Percentiles rank a stretch among this genome's conserved stretches.
Conservation (phyloP, 331 rosid species). For the Rhamnella rubrinervis region DNA sequence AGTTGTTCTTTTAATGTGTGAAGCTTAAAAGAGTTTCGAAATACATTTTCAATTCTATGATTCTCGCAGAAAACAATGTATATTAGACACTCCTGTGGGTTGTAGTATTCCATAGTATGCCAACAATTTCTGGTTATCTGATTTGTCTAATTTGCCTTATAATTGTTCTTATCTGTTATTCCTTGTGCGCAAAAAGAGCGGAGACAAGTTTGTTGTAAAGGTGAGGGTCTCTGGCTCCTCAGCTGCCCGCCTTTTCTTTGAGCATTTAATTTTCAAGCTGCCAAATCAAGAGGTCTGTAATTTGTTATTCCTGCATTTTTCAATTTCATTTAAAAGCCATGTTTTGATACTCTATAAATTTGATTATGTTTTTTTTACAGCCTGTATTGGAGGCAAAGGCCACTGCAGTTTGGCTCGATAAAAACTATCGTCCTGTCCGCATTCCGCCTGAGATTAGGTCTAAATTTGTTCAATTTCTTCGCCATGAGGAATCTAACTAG, state of each 20-base stretch:
- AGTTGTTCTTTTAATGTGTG: background rate
- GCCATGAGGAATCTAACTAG: slow-evolving; percentile 40
- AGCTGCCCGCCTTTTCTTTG: slow-evolving; percentile 68
- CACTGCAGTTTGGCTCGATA: slow-evolving; percentile 81
- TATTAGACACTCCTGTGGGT: too few relatives aligned
- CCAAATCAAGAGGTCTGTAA: slow-evolving; percentile 73
- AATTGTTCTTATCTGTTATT: slow-evolving; percentile 2
- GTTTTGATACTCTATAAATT: slow-evolving; percentile 20
- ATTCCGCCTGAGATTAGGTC: slow-evolving; percentile 68
- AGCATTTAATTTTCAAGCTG: slow-evolving; percentile 71
- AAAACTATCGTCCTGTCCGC: slow-evolving; percentile 65
- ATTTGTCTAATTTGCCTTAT: too few relatives aligned
- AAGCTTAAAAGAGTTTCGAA: background rate
- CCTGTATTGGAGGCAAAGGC: slow-evolving; percentile 85
- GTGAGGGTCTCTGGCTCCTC: slow-evolving; percentile 66
- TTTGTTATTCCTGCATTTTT: slow-evolving; percentile 3
- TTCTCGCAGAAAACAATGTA: too few relatives aligned
- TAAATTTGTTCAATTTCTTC: slow-evolving; percentile 50
- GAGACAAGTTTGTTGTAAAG: slow-evolving; percentile 73
- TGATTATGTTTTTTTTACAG: slow-evolving; percentile 34
- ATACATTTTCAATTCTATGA: background rate
- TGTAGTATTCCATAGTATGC: too few relatives aligned
- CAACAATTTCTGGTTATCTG: too few relatives aligned
- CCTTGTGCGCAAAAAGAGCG: slow-evolving; percentile 50
- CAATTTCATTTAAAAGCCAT: slow-evolving; percentile 3